These are phyloP conservation scores for Pseudogymnoascus verrucosus DNA, from an alignment of 2,329 filamentous ascomycete species.

Conservation along the genomic window DNA sequence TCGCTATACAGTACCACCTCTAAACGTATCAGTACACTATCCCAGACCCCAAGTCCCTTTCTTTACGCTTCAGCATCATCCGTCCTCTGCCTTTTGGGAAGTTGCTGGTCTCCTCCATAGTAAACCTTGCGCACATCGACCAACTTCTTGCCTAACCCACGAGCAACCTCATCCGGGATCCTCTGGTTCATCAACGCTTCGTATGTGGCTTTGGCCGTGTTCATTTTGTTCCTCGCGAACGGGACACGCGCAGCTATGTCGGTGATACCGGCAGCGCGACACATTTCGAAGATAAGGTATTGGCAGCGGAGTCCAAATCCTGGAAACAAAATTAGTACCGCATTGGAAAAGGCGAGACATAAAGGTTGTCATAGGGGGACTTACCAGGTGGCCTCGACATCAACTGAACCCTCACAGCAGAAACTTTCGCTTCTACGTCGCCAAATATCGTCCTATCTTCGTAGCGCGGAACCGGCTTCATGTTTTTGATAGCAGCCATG, in stretches of 20 bases:
- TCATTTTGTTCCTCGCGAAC: conserved; percentile 91
- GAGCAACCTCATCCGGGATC: conserved; percentile 81
- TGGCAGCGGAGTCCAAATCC: conserved; percentile 92
- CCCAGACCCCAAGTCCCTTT: neutral
- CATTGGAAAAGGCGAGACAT: neutral
- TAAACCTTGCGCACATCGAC: conserved; percentile 97
- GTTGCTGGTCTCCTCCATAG: conserved; percentile 57
- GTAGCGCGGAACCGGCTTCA: conserved; percentile 86
- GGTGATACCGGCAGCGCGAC: conserved; percentile 73
- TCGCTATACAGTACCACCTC: conserved; percentile 2
- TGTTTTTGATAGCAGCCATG: conserved; percentile 78
- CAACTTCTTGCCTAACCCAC: conserved; percentile 85
- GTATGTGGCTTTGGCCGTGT: conserved; percentile 87
- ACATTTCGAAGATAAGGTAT: conserved; percentile 89
- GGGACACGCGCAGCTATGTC: conserved; percentile 79
- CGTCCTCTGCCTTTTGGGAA: neutral
- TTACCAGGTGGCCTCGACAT: conserved; percentile 80
- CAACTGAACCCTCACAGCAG: conserved; percentile 77
- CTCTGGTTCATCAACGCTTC: conserved; percentile 75
- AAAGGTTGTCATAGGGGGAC: conserved; percentile 24
- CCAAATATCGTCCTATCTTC: conserved; percentile 90
- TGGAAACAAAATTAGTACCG: conserved; percentile 30
- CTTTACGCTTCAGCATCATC: neutral
- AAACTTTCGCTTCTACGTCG: conserved; percentile 73
- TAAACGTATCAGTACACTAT: conserved; percentile 4